Evolutionary conservation across 2,329 filamentous ascomycete species (phyloP).

Genomic region (Chrysoporthe cubensis): DNA sequence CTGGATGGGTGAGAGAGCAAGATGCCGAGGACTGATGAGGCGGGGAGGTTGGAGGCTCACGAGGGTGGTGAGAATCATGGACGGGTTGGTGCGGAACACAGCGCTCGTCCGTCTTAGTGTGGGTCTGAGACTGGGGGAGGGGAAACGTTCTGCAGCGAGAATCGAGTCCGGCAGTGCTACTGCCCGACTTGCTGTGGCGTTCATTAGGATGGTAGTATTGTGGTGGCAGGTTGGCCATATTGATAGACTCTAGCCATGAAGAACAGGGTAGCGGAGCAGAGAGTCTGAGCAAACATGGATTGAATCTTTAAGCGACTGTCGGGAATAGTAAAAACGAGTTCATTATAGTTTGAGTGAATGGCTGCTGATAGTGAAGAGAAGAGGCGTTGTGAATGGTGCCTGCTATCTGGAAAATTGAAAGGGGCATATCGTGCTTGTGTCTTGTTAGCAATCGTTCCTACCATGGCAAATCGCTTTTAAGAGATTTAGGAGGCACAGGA

Average conservation of each 20-base stretch:
- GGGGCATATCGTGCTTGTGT: neutral
- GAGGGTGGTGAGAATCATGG: neutral
- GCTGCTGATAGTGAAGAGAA: too few species aligned
- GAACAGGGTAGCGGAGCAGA: too few species aligned
- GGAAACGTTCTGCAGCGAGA: neutral
- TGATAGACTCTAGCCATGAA: neutral
- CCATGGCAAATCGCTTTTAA: neutral
- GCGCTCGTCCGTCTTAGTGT: neutral
- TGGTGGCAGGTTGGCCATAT: slow-evolving; percentile 10
- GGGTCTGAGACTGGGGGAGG: neutral
- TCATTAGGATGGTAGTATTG: neutral
- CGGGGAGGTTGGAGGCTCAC: neutral
- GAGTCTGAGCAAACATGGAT: slow-evolving; percentile 12
- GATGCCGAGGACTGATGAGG: neutral
- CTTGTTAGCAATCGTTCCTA: neutral
- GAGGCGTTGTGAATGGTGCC: neutral
- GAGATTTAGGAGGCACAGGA: neutral
- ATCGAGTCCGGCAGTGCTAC: neutral
- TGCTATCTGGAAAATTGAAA: neutral
- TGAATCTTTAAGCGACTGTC: neutral
- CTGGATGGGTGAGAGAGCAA: neutral
- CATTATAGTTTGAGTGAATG: neutral
- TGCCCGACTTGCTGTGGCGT: neutral
- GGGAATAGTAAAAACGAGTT: neutral
- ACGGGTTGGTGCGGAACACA: neutral